Conservation (phyloP, 140 eudicot species). For the Anethum foeniculum region DNA sequence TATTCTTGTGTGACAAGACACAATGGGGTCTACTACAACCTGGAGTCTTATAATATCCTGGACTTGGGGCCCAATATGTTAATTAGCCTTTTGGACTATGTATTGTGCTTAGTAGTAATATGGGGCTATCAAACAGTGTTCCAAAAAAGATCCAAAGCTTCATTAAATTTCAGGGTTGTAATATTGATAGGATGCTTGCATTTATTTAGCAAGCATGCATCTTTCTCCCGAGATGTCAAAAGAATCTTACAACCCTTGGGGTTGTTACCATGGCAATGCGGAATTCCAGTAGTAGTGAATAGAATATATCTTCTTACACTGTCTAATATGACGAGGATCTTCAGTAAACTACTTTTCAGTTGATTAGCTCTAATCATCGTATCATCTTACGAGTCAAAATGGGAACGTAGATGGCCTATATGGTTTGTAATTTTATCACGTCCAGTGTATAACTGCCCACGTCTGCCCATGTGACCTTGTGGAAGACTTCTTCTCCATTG, state of each 20-base stretch:
- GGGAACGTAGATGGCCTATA: not conserved
- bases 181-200: no score
- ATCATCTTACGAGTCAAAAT: not conserved
- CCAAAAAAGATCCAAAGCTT: no score
- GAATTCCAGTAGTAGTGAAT: not conserved
- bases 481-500: conserved; percentile 2
- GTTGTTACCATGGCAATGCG: not conserved
- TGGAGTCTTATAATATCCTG: no score
- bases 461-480: conserved; percentile 1
- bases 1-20: no score
- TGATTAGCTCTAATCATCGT: not conserved
- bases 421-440: not conserved
- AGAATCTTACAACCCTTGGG: conserved; percentile 9
- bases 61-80: no score
- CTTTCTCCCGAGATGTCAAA: not conserved
- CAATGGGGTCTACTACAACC: no score
- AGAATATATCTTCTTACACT: conserved; percentile 10
- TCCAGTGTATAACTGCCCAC: not conserved
- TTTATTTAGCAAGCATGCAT: no score
- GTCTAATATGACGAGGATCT: conserved; percentile 9
- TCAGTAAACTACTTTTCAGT: not conserved
- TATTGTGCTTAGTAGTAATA: no score
- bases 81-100: no score
- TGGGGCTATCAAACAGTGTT: no score
- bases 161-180: no score